phyloP scores from a whole-genome alignment of 371 early-diverging fungal species.

The Rhizopus microsporus region DNA sequence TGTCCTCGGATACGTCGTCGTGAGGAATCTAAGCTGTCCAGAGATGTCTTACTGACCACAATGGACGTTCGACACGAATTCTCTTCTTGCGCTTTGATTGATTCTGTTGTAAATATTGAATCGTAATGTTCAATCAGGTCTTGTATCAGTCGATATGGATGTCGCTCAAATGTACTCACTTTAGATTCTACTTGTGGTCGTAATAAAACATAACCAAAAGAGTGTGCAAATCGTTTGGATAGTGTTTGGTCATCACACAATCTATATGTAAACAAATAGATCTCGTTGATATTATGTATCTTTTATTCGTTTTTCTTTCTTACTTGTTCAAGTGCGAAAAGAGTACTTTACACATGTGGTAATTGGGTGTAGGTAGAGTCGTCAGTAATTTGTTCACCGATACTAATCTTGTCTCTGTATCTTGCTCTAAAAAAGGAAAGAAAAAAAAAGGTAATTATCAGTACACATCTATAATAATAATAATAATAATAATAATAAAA shows the following conservation, averaged over 20 bases:
- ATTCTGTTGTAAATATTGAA: conserved; percentile 31
- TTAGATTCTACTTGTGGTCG: conserved; percentile 57
- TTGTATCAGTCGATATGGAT: conserved; percentile 55
- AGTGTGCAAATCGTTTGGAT: conserved; percentile 23
- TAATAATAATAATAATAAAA: not conserved
- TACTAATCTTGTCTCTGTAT: conserved; percentile 39
- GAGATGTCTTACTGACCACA: not conserved
- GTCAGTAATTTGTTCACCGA: conserved; percentile 55
- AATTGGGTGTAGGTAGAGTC: conserved; percentile 53
- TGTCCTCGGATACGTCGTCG: conserved; percentile 13
- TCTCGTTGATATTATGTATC: not conserved
- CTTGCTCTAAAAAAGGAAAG: conserved; percentile 22
- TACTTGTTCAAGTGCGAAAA: conserved; percentile 50
- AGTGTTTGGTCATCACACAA: conserved; percentile 6
- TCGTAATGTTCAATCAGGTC: conserved; percentile 52
- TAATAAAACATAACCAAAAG: conserved; percentile 58
- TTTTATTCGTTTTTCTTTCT: not conserved
- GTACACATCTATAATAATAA: not conserved
- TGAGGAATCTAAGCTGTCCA: not conserved
- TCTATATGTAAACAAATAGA: not conserved
- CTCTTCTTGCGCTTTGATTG: conserved; percentile 30
- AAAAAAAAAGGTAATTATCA: not conserved
- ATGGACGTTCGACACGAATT: conserved; percentile 30
- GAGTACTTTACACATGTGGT: conserved; percentile 52
- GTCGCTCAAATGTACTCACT: conserved; percentile 58